Conservation (phyloP, 164 flowering plant genomes). For the Liriodendron chinense region DNA sequence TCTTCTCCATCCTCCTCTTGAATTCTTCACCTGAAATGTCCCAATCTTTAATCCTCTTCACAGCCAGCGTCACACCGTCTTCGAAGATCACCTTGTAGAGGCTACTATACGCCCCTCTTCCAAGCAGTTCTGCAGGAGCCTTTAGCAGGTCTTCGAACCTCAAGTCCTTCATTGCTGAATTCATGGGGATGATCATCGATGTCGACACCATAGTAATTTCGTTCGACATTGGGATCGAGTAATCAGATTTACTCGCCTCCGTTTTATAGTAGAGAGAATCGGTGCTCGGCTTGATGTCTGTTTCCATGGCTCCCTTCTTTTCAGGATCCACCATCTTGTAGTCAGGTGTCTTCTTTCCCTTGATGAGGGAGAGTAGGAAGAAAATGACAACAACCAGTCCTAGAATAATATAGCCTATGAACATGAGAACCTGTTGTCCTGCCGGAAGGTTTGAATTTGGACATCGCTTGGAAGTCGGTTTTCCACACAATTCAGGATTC, state of each 20-base stretch:
- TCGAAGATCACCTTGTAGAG: constrained; percentile 51
- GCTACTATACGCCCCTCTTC: constrained; percentile 60
- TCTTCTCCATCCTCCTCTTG: constrained; percentile 46
- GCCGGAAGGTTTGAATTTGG: constrained; percentile 12
- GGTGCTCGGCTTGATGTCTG: constrained; percentile 14
- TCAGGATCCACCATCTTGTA: constrained; percentile 12
- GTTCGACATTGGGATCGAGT: constrained; percentile 25
- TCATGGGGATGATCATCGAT: constrained; percentile 36
- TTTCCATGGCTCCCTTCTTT: constrained; percentile 27
- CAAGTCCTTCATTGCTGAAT: constrained; percentile 42
- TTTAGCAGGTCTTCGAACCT: constrained; percentile 60
- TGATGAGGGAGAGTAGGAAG: constrained; percentile 20
- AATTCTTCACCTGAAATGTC: constrained; percentile 40
- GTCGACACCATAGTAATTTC: constrained; percentile 34
- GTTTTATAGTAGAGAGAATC: constrained; percentile 27
- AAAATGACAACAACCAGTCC: constrained; percentile 24
- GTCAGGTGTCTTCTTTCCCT: constrained; percentile 14
- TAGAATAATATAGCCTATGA: constrained; percentile 36
- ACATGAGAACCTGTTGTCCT: constrained; percentile 35
- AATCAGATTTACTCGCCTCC: constrained; percentile 27
- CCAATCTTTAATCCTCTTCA: constrained; percentile 73
- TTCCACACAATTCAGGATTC: constrained; percentile 51
- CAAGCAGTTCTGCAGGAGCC: constrained; percentile 72
- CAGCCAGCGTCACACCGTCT: constrained; percentile 39
- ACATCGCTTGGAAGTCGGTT: constrained; percentile 36